These are phyloP conservation scores for Citrus glauca DNA, from an alignment of 345 rosid species.

Conservation along the genomic window DNA sequence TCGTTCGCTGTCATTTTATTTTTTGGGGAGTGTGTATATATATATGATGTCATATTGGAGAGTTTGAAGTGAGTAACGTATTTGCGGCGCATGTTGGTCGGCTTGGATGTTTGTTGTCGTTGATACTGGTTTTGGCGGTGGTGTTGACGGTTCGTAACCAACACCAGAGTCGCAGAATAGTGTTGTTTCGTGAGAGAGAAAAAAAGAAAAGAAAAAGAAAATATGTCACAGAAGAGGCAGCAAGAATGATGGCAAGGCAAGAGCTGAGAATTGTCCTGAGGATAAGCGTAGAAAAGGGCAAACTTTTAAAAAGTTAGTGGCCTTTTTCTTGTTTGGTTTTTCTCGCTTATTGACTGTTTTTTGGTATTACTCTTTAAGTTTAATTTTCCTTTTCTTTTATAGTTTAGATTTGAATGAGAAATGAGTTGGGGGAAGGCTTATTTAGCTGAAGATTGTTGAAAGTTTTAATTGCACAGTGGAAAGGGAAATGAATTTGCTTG, in stretches of 20 bases:
- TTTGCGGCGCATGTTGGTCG: conserved; percentile 32
- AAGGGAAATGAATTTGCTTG: conserved; percentile 13
- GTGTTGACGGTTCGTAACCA: conserved; percentile 8
- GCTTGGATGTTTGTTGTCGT: conserved; percentile 12
- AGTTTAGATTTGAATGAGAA: neutral
- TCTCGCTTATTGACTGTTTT: neutral
- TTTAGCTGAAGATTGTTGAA: neutral
- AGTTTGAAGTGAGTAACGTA: neutral
- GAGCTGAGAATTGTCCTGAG: conserved; percentile 39
- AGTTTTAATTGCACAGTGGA: neutral
- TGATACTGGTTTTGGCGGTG: neutral
- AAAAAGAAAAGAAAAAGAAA: neutral
- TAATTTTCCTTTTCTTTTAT: neutral
- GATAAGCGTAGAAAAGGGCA: conserved; percentile 69
- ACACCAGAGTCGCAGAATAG: neutral
- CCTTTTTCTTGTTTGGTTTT: neutral
- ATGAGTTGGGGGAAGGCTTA: conserved; percentile 9
- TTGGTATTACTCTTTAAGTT: neutral
- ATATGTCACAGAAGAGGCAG: conserved; percentile 88
- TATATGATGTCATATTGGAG: neutral
- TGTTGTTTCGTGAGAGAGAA: no score
- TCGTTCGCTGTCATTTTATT: conserved; percentile 14
- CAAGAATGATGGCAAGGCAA: conserved; percentile 65
- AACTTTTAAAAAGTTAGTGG: conserved; percentile 47
- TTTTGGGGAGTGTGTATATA: neutral